These are phyloP conservation scores for Lanmaoa pseudosensibilis DNA, from an alignment of 768 basidiomycete genomes.

Conservation along the genomic window DNA sequence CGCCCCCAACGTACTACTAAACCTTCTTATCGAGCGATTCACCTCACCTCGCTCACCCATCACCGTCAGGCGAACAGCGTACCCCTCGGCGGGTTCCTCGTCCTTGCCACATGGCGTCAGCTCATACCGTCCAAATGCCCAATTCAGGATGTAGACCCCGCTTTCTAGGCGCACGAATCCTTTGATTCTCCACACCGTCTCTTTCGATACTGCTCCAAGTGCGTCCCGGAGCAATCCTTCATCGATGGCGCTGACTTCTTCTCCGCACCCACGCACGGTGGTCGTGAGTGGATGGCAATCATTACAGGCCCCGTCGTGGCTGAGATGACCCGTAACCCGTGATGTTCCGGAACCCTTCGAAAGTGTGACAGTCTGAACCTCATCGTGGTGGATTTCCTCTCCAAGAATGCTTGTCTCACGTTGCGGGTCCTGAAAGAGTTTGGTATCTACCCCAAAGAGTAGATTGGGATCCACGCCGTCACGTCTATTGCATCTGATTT, in stretches of 20 bases:
- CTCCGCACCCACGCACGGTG: neutral
- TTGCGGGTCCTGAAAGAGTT: slow-evolving; percentile 50
- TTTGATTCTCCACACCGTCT: slow-evolving; percentile 79
- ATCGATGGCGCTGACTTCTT: slow-evolving; percentile 32
- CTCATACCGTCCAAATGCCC: slow-evolving; percentile 90
- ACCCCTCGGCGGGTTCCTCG: slow-evolving; percentile 26
- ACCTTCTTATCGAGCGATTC: slow-evolving; percentile 49
- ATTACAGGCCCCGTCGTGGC: slow-evolving; percentile 9
- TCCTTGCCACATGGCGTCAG: slow-evolving; percentile 42
- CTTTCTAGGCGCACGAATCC: slow-evolving; percentile 67
- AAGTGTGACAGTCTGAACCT: slow-evolving; percentile 80
- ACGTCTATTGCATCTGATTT: slow-evolving; percentile 65
- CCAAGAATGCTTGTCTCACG: neutral
- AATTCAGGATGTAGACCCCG: slow-evolving; percentile 69
- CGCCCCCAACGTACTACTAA: slow-evolving; percentile 50
- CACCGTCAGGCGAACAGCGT: slow-evolving; percentile 65
- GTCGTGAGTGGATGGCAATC: neutral
- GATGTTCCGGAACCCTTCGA: slow-evolving; percentile 40
- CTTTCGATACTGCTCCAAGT: slow-evolving; percentile 58
- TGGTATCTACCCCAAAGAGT: slow-evolving; percentile 90
- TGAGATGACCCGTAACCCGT: slow-evolving; percentile 20
- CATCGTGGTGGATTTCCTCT: slow-evolving; percentile 61
- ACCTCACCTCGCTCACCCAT: slow-evolving; percentile 93
- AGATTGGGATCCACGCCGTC: slow-evolving; percentile 73
- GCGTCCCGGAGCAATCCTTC: slow-evolving; percentile 44